phyloP scores from a whole-genome alignment of 2,329 filamentous ascomycete species.

The Aquanectria penicillioides region DNA sequence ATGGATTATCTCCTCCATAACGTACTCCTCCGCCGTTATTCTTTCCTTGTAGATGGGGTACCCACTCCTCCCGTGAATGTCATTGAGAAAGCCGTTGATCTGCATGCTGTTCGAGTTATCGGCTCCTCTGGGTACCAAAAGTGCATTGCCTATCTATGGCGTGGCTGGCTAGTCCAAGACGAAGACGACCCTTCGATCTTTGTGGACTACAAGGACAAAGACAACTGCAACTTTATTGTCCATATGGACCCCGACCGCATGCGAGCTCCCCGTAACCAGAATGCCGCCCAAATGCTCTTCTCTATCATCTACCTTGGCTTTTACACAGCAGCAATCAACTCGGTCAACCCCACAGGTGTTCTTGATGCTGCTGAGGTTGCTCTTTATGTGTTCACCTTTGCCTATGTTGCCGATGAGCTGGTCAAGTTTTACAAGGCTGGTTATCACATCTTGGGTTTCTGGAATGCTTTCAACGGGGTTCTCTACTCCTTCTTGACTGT shows the following conservation, averaged over 20 bases:
- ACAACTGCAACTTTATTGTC: constrained; percentile 77
- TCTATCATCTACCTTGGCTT: constrained; percentile 84
- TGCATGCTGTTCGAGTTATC: constrained; percentile 89
- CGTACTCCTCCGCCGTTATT: constrained; percentile 88
- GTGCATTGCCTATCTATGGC: constrained; percentile 92
- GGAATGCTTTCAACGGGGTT: constrained; percentile 92
- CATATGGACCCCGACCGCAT: constrained; percentile 96
- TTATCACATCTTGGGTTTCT: constrained; percentile 90
- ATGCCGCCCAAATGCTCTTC: constrained; percentile 85
- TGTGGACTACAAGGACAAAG: constrained; percentile 85
- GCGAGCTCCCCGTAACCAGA: constrained; percentile 92
- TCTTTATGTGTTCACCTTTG: constrained; percentile 90
- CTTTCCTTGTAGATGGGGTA: constrained; percentile 77
- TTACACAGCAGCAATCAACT: constrained; percentile 93
- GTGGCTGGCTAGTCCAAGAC: constrained; percentile 96
- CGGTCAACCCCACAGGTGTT: constrained; percentile 85
- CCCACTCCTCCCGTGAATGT: constrained; percentile 84
- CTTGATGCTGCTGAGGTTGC: constrained; percentile 85
- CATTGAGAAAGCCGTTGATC: constrained; percentile 91
- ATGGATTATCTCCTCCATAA: constrained; percentile 80
- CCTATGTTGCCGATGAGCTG: constrained; percentile 88
- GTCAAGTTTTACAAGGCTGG: constrained; percentile 96
- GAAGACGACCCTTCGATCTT: constrained; percentile 91
- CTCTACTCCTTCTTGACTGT: constrained; percentile 83
- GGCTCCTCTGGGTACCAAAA: constrained; percentile 95